These are phyloP conservation scores for Starmerella geochares DNA, from an alignment of 805 yeast species.

Conservation along the genomic window DNA sequence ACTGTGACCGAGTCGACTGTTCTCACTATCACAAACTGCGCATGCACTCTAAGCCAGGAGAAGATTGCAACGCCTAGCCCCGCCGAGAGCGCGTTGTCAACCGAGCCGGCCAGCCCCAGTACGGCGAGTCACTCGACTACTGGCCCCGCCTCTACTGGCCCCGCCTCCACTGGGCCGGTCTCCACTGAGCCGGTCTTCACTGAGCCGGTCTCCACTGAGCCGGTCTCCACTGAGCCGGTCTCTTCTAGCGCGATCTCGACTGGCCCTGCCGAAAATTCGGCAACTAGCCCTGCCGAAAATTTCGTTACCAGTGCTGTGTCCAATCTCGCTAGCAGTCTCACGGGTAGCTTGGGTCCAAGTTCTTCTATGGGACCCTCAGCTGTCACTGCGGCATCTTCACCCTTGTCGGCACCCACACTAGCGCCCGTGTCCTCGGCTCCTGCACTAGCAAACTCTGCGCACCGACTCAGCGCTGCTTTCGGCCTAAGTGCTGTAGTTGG, in stretches of 20 bases:
- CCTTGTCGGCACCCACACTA: not conserved
- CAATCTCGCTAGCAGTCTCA: too few species aligned
- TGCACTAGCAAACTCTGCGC: not conserved
- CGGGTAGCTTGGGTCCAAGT: too few species aligned
- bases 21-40: slow-evolving; percentile 21
- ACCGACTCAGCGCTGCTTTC: not conserved
- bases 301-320: too few species aligned
- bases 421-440: not conserved
- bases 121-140: not conserved
- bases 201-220: too few species aligned
- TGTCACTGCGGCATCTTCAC: not conserved
- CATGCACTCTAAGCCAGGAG: slow-evolving; percentile 15
- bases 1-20: slow-evolving; percentile 14
- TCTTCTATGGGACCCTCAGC: too few species aligned
- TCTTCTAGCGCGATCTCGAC: too few species aligned
- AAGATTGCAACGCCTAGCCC: not conserved
- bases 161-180: too few species aligned
- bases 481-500: not conserved
- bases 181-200: too few species aligned
- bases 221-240: too few species aligned
- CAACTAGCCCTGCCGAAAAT: too few species aligned
- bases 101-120: not conserved
- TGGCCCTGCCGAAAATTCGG: too few species aligned
- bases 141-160: too few species aligned
- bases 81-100: not conserved